Evolutionary conservation across 108 stramenopile species (phyloP).

Genomic region (Cyclotella baltica): DNA sequence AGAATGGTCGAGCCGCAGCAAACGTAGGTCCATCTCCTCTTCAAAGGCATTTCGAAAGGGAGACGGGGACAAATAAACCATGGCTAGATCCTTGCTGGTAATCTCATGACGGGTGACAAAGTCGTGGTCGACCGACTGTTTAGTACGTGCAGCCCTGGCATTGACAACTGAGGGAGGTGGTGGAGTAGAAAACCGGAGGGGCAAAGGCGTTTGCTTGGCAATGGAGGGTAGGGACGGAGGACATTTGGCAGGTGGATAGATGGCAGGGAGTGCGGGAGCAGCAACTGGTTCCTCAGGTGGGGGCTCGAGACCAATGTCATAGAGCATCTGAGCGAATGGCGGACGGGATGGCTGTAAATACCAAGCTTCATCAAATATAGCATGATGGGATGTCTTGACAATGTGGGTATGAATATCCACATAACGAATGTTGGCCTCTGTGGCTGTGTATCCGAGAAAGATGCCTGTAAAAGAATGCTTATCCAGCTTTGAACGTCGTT

Average conservation of each 20-base stretch:
- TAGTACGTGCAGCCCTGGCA: not conserved
- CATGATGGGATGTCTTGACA: not conserved
- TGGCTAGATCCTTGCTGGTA: not conserved
- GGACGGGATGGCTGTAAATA: no score
- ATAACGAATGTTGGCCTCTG: not conserved
- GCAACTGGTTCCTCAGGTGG: not conserved
- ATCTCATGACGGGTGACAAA: not conserved
- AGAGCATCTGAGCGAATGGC: no score
- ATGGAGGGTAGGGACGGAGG: not conserved
- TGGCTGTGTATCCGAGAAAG: no score
- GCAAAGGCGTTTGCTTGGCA: no score
- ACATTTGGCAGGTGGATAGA: not conserved
- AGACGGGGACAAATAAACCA: no score
- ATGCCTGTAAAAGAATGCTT: not conserved
- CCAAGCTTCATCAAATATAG: no score
- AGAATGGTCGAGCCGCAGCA: no score
- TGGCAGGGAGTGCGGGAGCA: not conserved
- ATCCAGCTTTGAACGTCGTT: no score
- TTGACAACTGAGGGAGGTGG: no score
- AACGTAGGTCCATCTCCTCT: not conserved
- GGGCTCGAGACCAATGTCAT: not conserved
- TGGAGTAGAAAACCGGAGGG: no score
- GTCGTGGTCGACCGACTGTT: not conserved
- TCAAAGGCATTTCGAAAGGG: not conserved
- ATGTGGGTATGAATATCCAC: not conserved